Conservation (phyloP, 2,329 filamentous ascomycete genomes). For the Diaporthe sp. region DNA sequence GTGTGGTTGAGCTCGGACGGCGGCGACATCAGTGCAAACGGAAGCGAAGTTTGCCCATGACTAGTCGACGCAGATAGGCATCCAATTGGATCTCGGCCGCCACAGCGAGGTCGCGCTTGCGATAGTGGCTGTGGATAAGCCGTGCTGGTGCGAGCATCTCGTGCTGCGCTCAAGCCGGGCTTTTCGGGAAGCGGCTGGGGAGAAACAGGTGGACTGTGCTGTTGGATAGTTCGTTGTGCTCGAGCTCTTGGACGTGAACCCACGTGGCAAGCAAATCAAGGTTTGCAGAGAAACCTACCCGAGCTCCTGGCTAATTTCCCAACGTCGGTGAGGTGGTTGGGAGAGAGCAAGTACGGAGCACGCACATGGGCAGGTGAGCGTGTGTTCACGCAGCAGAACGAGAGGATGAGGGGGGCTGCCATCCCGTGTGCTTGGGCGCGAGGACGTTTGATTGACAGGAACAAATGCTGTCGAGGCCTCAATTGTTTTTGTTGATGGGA, state of each 20-base stretch:
- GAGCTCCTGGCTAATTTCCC: constrained; percentile 29
- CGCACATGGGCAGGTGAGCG: neutral
- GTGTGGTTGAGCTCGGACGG: constrained; percentile 31
- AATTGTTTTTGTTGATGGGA: neutral
- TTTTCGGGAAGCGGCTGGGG: constrained; percentile 1
- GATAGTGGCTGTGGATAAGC: neutral
- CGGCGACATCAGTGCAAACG: constrained; percentile 15
- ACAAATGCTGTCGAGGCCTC: neutral
- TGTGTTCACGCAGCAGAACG: neutral
- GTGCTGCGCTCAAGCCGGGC: neutral
- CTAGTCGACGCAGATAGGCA: constrained; percentile 11
- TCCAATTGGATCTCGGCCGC: constrained; percentile 8
- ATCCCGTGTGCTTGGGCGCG: neutral
- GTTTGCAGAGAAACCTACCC: neutral
- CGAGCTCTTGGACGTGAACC: constrained; percentile 10
- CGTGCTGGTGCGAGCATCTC: constrained; percentile 4
- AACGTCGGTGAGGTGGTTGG: neutral
- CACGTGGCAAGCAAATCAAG: constrained; percentile 33
- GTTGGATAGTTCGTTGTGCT: constrained; percentile 1
- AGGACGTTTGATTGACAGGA: neutral
- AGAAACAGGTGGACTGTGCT: constrained; percentile 21
- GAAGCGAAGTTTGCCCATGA: constrained; percentile 14
- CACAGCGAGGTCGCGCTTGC: neutral
- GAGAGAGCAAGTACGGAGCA: neutral
- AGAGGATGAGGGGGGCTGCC: neutral